A percentile compares a stretch with the other conserved stretches of the same genome.
phyloP scores from a whole-genome alignment of 352 stramenopile species.

The Peronospora farinosa region DNA sequence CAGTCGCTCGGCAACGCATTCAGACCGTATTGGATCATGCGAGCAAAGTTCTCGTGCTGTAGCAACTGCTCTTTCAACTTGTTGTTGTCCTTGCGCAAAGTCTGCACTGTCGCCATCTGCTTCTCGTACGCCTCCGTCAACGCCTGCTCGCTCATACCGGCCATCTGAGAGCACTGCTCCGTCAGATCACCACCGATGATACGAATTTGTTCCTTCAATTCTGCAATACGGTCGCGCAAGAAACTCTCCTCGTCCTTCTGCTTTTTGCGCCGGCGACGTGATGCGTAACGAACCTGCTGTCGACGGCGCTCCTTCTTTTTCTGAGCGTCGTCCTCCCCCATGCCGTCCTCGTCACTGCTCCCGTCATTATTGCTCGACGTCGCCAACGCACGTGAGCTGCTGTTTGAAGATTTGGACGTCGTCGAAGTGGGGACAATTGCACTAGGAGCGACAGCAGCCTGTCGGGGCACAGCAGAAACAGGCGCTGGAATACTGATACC shows the following conservation, averaged over 20 bases:
- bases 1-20: conserved; percentile 73
- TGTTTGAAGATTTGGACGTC: conserved; percentile 19
- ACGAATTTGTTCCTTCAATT: conserved; percentile 80
- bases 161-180: conserved; percentile 77
- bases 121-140: conserved; percentile 77
- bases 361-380: conserved; percentile 43
- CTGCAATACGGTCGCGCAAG: conserved; percentile 67
- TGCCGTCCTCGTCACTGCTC: conserved; percentile 51
- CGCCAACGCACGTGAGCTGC: conserved; percentile 36
- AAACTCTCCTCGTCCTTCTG: conserved; percentile 82
- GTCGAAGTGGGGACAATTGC: conserved; percentile 37
- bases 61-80: conserved; percentile 75
- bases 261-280: conserved; percentile 73
- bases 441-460: conserved; percentile 21
- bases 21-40: conserved; percentile 80
- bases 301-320: conserved; percentile 81
- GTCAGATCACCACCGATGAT: conserved; percentile 74
- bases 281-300: conserved; percentile 75
- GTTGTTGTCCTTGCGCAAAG: conserved; percentile 77
- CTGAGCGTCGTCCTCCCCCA: conserved; percentile 47
- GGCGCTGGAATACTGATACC: conserved; percentile 9
- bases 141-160: conserved; percentile 73
- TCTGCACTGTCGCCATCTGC: conserved; percentile 77
- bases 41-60: conserved; percentile 80
- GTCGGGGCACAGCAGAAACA: conserved; percentile 4